Base-by-base conservation (phyloP, 805 yeast species). In the Pichia sporocuriosa region DNA sequence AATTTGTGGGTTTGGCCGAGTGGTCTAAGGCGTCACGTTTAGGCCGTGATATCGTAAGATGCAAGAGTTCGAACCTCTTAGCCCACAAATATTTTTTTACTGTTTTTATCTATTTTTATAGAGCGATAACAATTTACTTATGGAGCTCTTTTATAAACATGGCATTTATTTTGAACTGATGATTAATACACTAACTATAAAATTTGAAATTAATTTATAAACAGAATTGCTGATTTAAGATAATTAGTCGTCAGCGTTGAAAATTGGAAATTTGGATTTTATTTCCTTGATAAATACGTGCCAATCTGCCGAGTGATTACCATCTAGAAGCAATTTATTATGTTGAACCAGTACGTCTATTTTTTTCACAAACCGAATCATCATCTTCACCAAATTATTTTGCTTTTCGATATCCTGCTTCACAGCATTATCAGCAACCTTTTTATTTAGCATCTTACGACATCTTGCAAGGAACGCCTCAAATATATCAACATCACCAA, bases 371-470 rank as follows among this genome's bases (percentile, higher is more conserved):
- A 59, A 59, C 40, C 66, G 47, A n/a, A 61, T 38, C 10, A 62
- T 47, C 13, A 63, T 58, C 37, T 54, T 62, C 31, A 53, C 44
- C 4, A 59, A 51, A 46, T 77, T 83, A 43, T 72, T 70, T 40
- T 68, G 69, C 44, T 69, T 72, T 51, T 80, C 87, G 20, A 73
- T 59, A 43, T 79, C 86, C 55, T 81, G 85, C 40, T 79, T 73
- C n/a, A 79, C 76, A 7, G 86, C 81, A 40, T 71, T 77, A 21
- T 73, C 79, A 46, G 75, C 70, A 40, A 77, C 60, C 46, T 73
- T 77, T 40, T 69, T 69, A 31, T 65, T 66, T 40, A 75, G 50
- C 21, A 71, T 63, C 36, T 67, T 69, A 10, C 58, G 61, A 37
- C 69, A 63, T n/a, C 70, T 59, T 4, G 57, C 61, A 21, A 61